Conservation (phyloP, 345 rosid species). For the Salix udensis region DNA sequence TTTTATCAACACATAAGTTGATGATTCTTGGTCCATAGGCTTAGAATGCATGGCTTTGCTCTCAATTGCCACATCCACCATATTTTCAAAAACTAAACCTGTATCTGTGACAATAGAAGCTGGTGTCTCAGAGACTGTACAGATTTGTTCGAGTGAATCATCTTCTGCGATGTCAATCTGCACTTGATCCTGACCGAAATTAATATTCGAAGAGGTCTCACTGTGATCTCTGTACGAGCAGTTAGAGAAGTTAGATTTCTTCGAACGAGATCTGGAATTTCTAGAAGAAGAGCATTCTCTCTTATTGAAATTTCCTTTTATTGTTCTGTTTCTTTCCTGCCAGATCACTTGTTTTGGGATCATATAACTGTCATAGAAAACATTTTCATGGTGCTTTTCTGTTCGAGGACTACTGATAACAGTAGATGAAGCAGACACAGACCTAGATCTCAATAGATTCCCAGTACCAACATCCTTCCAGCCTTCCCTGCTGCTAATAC, state of each 20-base stretch:
- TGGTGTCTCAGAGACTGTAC: slow-evolving; percentile 36
- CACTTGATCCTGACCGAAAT: slow-evolving; percentile 25
- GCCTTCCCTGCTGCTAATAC: slow-evolving; percentile 95
- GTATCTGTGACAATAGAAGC: slow-evolving; percentile 26
- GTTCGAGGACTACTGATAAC: slow-evolving; percentile 39
- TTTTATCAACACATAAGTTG: slow-evolving; percentile 30
- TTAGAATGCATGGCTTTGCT: slow-evolving; percentile 29
- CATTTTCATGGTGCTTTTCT: slow-evolving; percentile 35
- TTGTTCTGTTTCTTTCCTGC: slow-evolving; percentile 45
- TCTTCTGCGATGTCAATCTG: slow-evolving; percentile 30
- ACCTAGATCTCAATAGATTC: slow-evolving; percentile 59
- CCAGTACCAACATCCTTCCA: slow-evolving; percentile 63
- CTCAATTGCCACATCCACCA: slow-evolving; percentile 33
- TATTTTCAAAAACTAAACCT: slow-evolving; percentile 37
- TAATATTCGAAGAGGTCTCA: slow-evolving; percentile 45
- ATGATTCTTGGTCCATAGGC: slow-evolving; percentile 31
- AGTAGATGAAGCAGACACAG: slow-evolving; percentile 61
- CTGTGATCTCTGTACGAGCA: slow-evolving; percentile 20
- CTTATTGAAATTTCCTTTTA: slow-evolving; percentile 37
- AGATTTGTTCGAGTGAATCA: slow-evolving; percentile 26
- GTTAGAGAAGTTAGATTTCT: slow-evolving; percentile 35
- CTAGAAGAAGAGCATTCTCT: slow-evolving; percentile 39
- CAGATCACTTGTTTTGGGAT: slow-evolving; percentile 42
- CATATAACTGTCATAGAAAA: slow-evolving; percentile 39
- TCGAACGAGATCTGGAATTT: slow-evolving; percentile 36